Percentiles rank a stretch among this genome's conserved stretches.
phyloP scores from a whole-genome alignment of 2,329 filamentous ascomycete species.

The Fusarium sp. region DNA sequence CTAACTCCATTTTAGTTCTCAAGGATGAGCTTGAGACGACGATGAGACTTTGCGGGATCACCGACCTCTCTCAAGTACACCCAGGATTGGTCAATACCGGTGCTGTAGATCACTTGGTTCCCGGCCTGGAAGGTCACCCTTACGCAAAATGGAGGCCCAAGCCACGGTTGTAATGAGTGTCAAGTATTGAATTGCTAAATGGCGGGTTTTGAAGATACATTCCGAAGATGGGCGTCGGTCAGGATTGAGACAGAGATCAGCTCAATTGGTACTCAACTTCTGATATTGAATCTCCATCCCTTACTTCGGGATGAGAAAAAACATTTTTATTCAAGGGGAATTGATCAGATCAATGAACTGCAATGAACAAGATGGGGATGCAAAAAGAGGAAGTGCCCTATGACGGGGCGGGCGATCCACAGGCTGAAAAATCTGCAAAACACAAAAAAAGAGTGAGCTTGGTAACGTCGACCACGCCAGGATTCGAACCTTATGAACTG shows the following conservation, averaged over 20 bases:
- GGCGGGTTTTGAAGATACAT: too few relatives aligned
- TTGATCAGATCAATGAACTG: too few relatives aligned
- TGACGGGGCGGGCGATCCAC: background rate
- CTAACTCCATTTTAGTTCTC: constrained; percentile 46
- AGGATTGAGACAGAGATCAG: too few relatives aligned
- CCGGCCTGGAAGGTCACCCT: constrained; percentile 1
- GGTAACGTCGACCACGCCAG: constrained; percentile 32
- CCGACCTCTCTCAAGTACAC: constrained; percentile 13
- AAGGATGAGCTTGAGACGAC: constrained; percentile 76
- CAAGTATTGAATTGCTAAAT: background rate
- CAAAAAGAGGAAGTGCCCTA: background rate
- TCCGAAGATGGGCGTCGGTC: too few relatives aligned
- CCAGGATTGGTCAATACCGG: constrained; percentile 12
- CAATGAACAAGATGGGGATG: too few relatives aligned
- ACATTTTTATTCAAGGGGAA: too few relatives aligned
- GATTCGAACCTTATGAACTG: constrained; percentile 25
- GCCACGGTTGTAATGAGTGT: background rate
- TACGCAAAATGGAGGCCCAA: constrained; percentile 13
- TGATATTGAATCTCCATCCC: too few relatives aligned
- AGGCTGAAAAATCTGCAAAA: background rate
- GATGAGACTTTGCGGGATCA: constrained; percentile 67
- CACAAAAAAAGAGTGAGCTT: background rate
- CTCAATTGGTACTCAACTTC: too few relatives aligned
- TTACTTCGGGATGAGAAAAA: too few relatives aligned
- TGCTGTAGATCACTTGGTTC: constrained; percentile 10